Base-by-base conservation (phyloP, 179 eudicot genomes). In the Drosera spatulata region DNA sequence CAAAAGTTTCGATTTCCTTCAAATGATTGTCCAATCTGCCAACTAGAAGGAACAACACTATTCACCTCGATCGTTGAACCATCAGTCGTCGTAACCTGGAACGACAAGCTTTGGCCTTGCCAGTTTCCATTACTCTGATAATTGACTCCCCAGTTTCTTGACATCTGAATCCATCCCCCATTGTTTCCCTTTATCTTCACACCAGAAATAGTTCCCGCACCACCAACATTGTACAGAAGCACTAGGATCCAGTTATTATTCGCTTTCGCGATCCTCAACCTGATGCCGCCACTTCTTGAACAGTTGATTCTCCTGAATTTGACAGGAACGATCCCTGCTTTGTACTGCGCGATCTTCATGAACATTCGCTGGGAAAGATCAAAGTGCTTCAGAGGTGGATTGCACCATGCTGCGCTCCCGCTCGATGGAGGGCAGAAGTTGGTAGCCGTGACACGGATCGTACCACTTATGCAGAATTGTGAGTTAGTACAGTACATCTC, bases 41-140 rank as follows among this genome's bases (percentile, higher is more conserved):
- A 75, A 51, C 11, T 3, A 4, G 44, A 3, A 10, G 79, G 75
- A 15, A 50, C 69, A 38, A 67, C 72, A 52, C 62, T 6, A 56
- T 63, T 55, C 0, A 66, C 56, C 45, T 70, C 62, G 9, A 64
- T 57, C 69, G 43, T 62, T 6, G 4, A 60, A 11, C 72, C 72
- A 63, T 75, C 79, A 60, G 69, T 71, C 39, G 75, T 63, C 22
- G 66, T 70, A 13, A 74, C 75, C 10, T 51, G 68, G 56, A 75
- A 75, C 12, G 79, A 75, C 63, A 75, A 13, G 1, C 63, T 13
- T 7, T 63, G 72, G 0, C 79, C 79, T 13, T 58, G 42, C 49
- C 71, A 45, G 0, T 47, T 39, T 2, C 2, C 65, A 53, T 2
- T 2, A 2, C 49, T 52, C 0, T 6, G 74, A 71, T 71, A 74